These are phyloP conservation scores for Pyrus betulifolia DNA, from an alignment of 306 rosid genomes.

Conservation along the genomic window DNA sequence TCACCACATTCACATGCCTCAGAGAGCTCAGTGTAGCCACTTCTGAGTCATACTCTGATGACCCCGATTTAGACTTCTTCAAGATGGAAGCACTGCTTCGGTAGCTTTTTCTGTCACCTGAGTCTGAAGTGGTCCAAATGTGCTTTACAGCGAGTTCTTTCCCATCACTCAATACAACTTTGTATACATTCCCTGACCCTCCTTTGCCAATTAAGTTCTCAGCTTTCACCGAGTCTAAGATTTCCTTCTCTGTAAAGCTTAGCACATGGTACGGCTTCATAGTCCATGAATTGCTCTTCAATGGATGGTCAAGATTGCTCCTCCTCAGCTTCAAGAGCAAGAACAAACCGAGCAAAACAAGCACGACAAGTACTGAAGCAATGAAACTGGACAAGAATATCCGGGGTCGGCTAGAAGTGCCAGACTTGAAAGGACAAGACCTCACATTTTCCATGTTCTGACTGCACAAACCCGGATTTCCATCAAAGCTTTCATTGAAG, in stretches of 20 bases:
- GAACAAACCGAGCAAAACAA: slow-evolving; percentile 27
- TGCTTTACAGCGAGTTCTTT: slow-evolving; percentile 73
- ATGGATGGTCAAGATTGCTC: slow-evolving; percentile 24
- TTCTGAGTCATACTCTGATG: slow-evolving; percentile 68
- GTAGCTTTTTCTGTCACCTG: slow-evolving; percentile 19
- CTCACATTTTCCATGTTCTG: slow-evolving; percentile 29
- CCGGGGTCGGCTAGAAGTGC: slow-evolving; percentile 17
- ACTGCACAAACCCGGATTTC: slow-evolving; percentile 80
- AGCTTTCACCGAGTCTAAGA: slow-evolving; percentile 45
- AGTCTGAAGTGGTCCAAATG: slow-evolving; percentile 50
- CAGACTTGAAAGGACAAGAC: slow-evolving; percentile 37
- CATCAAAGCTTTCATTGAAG: slow-evolving; percentile 48
- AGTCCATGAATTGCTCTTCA: slow-evolving; percentile 54
- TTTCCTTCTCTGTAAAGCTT: slow-evolving; percentile 58
- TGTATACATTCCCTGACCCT: slow-evolving; percentile 89
- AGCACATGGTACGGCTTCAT: slow-evolving; percentile 62
- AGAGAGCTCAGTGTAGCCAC: slow-evolving; percentile 80
- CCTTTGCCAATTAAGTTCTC: slow-evolving; percentile 78
- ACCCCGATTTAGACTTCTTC: slow-evolving; percentile 20
- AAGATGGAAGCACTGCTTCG: slow-evolving; percentile 58
- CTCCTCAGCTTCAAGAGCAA: slow-evolving; percentile 38
- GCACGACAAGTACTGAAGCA: slow-evolving; percentile 38
- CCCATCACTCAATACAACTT: slow-evolving; percentile 44
- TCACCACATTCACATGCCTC: slow-evolving; percentile 86
- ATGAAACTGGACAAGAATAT: slow-evolving; percentile 35